Base-by-base conservation (phyloP, 352 stramenopile genomes). In the Phytopythium boreale region DNA sequence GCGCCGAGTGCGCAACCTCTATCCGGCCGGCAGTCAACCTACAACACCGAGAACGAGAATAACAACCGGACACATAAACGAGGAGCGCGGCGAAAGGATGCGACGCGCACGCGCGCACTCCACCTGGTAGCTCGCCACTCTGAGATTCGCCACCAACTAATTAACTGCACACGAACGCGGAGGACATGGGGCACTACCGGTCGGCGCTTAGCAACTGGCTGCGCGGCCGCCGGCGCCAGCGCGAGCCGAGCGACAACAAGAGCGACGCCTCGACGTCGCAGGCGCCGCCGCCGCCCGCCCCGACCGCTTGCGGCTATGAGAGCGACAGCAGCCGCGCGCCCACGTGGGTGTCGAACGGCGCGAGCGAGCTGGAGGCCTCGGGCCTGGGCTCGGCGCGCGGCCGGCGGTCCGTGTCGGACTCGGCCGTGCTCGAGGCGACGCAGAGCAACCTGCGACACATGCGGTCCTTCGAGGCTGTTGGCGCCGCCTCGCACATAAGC, bases 371-470 rank as follows among this genome's bases (percentile, higher is more conserved):
- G 15, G 52, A 11, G 29, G 29, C 20, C 15, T 12, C 12, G 29
- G 7, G 9, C 1, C 11, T 43, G 20, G 10, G 39, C 36, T 19
- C 36, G 9, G 22, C 36, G 5, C 53, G 53, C 22, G 56, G 19
- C 19, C 56, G 56, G 56, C 56, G 56, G 36, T 61, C 56, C n/a
- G 37, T 61, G 36, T 61, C 56, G n/a, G 56, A 61, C 36, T 61
- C 56, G 36, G 56, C 36, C 56, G 39, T 61, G 56, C 11, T 37
- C 11, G 8, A 51, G 22, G 26, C 56, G n/a, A 17, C 36, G 14
- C 47, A 31, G 22, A 31, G 5, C 41, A 52, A 19, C 56, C 27
- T 61, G 56, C 56, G 37, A 0, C 36, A 61, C 56, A 52, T 52
- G 56, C 56, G 55, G 36, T 50, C 55, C 7, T 61, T 61, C 55